Evolutionary conservation across 2,329 filamentous ascomycete species (phyloP).

Genomic region (Trichoderma sp.): DNA sequence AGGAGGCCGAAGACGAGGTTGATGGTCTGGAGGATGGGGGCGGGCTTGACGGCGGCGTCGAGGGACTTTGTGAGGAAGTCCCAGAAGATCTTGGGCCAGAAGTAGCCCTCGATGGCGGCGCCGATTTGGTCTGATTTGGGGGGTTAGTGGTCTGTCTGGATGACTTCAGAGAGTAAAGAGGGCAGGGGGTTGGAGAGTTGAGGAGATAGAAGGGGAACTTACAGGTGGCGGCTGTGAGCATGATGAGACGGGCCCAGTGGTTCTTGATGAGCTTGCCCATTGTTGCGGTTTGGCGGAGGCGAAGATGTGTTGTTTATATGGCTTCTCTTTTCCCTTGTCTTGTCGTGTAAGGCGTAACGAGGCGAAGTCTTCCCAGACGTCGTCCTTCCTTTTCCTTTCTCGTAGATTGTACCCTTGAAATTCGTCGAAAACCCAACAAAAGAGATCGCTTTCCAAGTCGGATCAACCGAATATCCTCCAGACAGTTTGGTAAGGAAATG

Average conservation of each 20-base stretch:
- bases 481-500: constrained; percentile 34
- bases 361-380: neutral
- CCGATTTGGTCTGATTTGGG: constrained; percentile 88
- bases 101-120: constrained; percentile 82
- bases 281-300: constrained; percentile 34
- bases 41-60: constrained; percentile 79
- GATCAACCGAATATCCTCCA: constrained; percentile 36
- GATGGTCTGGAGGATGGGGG: constrained; percentile 87
- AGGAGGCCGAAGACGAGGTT: constrained; percentile 81
- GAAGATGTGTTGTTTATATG: neutral
- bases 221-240: constrained; percentile 82
- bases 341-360: constrained; percentile 9
- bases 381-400: neutral
- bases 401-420: neutral
- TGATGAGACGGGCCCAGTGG: constrained; percentile 94
- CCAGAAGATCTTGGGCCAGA: constrained; percentile 99
- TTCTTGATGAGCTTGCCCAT: constrained; percentile 99
- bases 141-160: neutral
- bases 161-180: no score
- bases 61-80: constrained; percentile 93
- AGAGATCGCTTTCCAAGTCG: constrained; percentile 19
- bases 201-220: constrained; percentile 40
- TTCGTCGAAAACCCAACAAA: constrained; percentile 14
- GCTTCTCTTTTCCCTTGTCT: neutral
- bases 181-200: no score